phyloP scores from a whole-genome alignment of 768 basidiomycete genomes.

The Suillus clintonianus region DNA sequence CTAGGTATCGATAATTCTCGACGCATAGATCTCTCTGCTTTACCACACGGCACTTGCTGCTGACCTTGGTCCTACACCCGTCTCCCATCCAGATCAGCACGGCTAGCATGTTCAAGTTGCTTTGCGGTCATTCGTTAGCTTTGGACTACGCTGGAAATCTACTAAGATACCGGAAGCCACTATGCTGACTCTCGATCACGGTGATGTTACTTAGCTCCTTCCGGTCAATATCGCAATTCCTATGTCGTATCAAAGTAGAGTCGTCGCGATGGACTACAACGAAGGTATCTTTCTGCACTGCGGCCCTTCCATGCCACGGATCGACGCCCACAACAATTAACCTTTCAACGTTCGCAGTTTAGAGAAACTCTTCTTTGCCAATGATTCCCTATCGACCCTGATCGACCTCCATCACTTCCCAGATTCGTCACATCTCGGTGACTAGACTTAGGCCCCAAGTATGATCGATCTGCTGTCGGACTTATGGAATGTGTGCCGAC shows the following conservation, averaged over 20 bases:
- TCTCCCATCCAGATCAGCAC: background rate
- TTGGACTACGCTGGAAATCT: constrained; percentile 16
- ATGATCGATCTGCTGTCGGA: constrained; percentile 3
- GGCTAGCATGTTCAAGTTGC: background rate
- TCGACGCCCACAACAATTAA: constrained; percentile 1
- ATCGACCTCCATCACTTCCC: constrained; percentile 3
- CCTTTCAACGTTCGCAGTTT: constrained; percentile 4
- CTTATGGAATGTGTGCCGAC: background rate
- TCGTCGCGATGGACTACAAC: background rate
- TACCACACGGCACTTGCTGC: background rate
- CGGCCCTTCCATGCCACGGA: background rate
- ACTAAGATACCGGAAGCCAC: constrained; percentile 19
- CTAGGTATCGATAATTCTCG: background rate
- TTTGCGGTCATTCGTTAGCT: background rate
- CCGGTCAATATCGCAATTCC: background rate
- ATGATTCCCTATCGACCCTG: constrained; percentile 5
- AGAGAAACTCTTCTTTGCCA: constrained; percentile 1
- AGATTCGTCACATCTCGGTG: constrained; percentile 4
- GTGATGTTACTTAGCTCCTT: constrained; percentile 10
- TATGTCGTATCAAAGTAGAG: background rate
- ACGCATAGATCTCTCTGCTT: background rate
- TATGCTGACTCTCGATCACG: constrained; percentile 14
- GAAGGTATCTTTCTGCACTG: background rate
- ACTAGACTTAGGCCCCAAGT: constrained; percentile 3
- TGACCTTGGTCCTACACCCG: background rate